Percentiles rank a stretch among this genome's conserved stretches.
These are phyloP conservation scores for Euphrasia arctica DNA, from an alignment of 305 asterid genomes.

Conservation along the genomic window DNA sequence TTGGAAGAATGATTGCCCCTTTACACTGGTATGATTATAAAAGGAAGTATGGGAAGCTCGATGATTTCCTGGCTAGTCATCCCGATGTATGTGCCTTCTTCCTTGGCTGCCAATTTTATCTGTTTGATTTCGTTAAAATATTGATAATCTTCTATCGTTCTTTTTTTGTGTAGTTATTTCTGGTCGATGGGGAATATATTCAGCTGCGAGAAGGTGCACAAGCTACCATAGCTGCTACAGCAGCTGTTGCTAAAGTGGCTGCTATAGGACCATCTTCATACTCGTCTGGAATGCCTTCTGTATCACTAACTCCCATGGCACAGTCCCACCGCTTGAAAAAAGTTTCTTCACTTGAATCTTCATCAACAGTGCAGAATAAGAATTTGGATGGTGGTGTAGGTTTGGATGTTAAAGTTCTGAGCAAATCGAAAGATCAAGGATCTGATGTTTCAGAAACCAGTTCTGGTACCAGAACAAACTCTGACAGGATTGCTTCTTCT, in stretches of 20 bases:
- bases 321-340: slow-evolving; percentile 62
- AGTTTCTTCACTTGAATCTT: slow-evolving; percentile 43
- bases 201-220: slow-evolving; percentile 92
- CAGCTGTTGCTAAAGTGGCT: slow-evolving; percentile 84
- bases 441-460: too few species aligned
- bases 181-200: slow-evolving; percentile 77
- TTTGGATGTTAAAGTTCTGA: slow-evolving; percentile 32
- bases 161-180: slow-evolving; percentile 49
- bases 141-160: not conserved
- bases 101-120: not conserved
- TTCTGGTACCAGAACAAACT: slow-evolving; percentile 39
- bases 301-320: slow-evolving; percentile 88
- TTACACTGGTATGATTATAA: slow-evolving; percentile 89
- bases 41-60: slow-evolving; percentile 83
- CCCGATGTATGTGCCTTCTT: slow-evolving; percentile 54
- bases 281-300: slow-evolving; percentile 61
- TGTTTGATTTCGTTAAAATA: slow-evolving; percentile 2
- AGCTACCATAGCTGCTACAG: slow-evolving; percentile 74
- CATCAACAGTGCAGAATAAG: slow-evolving; percentile 30
- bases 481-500: slow-evolving; percentile 34
- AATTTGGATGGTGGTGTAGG: slow-evolving; percentile 20
- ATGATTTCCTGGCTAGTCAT: slow-evolving; percentile 72
- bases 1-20: slow-evolving; percentile 85
- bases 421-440: too few species aligned
- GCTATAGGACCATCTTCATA: slow-evolving; percentile 53